Conservation (phyloP, 2,329 filamentous ascomycete genomes). For the Curvularia sp. region DNA sequence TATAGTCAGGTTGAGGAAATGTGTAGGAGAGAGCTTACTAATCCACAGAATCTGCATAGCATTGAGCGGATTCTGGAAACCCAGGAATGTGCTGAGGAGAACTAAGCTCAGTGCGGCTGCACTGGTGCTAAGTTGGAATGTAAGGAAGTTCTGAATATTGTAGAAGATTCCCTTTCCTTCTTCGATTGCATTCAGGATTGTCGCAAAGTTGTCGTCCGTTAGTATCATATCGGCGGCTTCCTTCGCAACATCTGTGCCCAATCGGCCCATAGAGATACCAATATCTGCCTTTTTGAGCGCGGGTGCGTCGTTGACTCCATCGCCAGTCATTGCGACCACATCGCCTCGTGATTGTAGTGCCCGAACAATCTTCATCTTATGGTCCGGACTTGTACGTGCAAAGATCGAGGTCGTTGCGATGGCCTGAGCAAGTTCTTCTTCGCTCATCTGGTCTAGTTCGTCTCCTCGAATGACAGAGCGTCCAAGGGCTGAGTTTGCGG, state of each 20-base stretch:
- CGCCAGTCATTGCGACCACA: slow-evolving; percentile 98
- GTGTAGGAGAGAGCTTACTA: slow-evolving; percentile 67
- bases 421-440: slow-evolving; percentile 80
- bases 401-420: slow-evolving; percentile 93
- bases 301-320: slow-evolving; percentile 96
- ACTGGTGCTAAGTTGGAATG: slow-evolving; percentile 96
- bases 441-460: slow-evolving; percentile 91
- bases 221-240: slow-evolving; percentile 94
- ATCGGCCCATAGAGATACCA: slow-evolving; percentile 93
- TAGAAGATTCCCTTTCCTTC: slow-evolving; percentile 99
- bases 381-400: slow-evolving; percentile 92
- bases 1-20: neutral
- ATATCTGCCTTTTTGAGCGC: slow-evolving; percentile 97
- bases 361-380: slow-evolving; percentile 96
- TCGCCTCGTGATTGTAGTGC: slow-evolving; percentile 92
- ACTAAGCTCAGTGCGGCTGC: slow-evolving; percentile 92
- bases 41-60: slow-evolving; percentile 99
- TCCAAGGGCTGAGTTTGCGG: slow-evolving; percentile 64
- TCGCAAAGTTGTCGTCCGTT: slow-evolving; percentile 87
- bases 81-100: slow-evolving; percentile 88
- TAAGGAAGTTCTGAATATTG: slow-evolving; percentile 99
- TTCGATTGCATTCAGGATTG: slow-evolving; percentile 93
- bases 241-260: slow-evolving; percentile 97
- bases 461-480: slow-evolving; percentile 83
- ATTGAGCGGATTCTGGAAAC: slow-evolving; percentile 94